Base-by-base conservation (phyloP, 139 green algal genomes). In the Picochlorum sp. region DNA sequence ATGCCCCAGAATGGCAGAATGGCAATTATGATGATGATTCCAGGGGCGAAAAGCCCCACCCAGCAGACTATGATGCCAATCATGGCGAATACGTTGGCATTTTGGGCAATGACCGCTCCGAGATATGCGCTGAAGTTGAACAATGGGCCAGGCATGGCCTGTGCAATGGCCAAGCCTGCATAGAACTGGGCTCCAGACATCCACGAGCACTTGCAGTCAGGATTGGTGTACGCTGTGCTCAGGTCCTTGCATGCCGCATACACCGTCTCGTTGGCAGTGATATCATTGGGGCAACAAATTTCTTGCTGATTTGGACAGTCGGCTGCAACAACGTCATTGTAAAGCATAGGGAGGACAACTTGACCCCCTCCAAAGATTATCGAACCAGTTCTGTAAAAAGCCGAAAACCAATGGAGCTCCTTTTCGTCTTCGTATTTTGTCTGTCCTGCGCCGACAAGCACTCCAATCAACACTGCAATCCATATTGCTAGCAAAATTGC, bases 121-220 rank as follows among this genome's bases (percentile, higher is more conserved):
- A 97, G 73, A 77, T 97, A 97, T 22, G 85, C 81, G 5, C 81
- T 67, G 62, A 97, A 85, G 77, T 97, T 97, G 79, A 97, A 97
- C 35, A 97, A 76, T 1, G 90, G 90, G 0, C 90, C 90, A 1
- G 89, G 90, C 79, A 96, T 86, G 8, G 59, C 59, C 25, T 73
- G 66, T 12, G 66, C 58, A 52, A 84, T 59, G 6, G 75, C 57
- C 69, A 85, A 57, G 32, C 90, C 84, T 0, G 84, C 78, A 43
- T 91, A 87, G 51, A 95, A 96, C 74, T 95, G 78, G 35, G 86
- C 52, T 20, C 73, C 61, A 1, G 80, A 92, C 37, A 96, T 81
- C 89, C 88, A 96, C 10, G 47, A 71, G 57, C 55, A 47, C 25
- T 33, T 53, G 31, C 32, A 47, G 14, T 47, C 40, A 22, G 52